Conservation (phyloP, 2,329 filamentous ascomycete species). For the Colletotrichum lindemuthianum region DNA sequence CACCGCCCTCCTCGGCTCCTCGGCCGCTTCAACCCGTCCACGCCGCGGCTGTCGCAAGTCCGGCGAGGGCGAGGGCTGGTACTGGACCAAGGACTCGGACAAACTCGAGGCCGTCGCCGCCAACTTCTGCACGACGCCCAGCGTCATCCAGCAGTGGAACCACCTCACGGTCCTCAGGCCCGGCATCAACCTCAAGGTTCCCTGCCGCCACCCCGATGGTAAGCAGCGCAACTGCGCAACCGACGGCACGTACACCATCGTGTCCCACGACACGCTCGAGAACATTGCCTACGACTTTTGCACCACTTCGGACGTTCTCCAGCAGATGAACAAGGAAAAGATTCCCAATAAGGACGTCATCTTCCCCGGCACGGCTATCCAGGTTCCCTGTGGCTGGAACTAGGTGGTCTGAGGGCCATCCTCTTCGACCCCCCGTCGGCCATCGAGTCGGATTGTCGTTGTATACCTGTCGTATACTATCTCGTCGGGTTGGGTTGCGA, state of each 20-base stretch:
- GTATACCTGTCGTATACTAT: too few species aligned
- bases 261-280: not conserved
- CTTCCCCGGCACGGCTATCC: not conserved
- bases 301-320: constrained; percentile 3
- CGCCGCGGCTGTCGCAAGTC: not conserved
- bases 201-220: not conserved
- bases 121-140: constrained; percentile 6
- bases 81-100: constrained; percentile 2
- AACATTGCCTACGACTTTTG: constrained; percentile 2
- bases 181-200: constrained; percentile 12
- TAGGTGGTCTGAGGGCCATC: not conserved
- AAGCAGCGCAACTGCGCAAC: not conserved
- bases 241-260: not conserved
- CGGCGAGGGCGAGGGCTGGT: not conserved
- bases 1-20: constrained; percentile 2
- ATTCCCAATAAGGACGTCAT: not conserved
- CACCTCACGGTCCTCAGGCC: not conserved
- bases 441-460: too few species aligned
- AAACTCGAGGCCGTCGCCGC: constrained; percentile 5
- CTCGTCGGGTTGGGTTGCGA: too few species aligned
- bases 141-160: not conserved
- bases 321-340: constrained; percentile 4
- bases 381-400: constrained; percentile 16
- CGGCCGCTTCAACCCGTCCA: not conserved
- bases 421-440: too few species aligned